Evolutionary conservation across 1,139 yeast genomes (phyloP), one percentile per base, ranked within the genome.

Genomic region (Pichia sp.): DNA sequence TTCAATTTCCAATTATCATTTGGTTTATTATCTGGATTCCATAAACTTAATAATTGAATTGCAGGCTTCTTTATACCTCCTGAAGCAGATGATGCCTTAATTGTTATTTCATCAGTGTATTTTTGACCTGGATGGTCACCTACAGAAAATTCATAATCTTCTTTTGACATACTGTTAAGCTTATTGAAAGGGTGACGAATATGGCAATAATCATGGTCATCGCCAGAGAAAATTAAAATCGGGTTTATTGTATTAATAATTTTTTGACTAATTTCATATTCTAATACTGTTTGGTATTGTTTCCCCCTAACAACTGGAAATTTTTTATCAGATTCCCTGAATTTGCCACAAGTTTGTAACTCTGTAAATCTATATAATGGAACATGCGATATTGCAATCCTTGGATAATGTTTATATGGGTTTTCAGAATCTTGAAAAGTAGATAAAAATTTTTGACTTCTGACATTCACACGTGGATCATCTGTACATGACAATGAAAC

Each of bases 121-220:
- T 59, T 56, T 18, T 62, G 62, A 2, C 66, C 66, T 1, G 72
- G 71, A 30, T 64, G 62, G 4, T 53, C 46, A 4, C 53, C 47
- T 2, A 40, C 45, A 7, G 44, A 39, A 37, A 48, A 49, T 8
- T 34, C 35, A 40, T 47, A 51, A 40, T 55, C 57, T 9, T 36
- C 30, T 6, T 11, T 18, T 18, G 42, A 32, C 7, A 33, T 31
- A 33, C 53, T 51, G 25, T 11, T 44, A 7, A 18, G 34, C 33
- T 49, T 62, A 10, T 42, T 46, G 11, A 53, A 79, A 2, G 74
- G 66, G 59, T 89, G 96, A 10, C 69, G 66, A 11, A 86, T 77
- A 55, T 85, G 89, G 66, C 98, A 92, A 56, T 88, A 90, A 65
- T 92, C 98, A 67, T 92, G 98, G 63, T 92, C 98, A 63, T 92